Conservation (phyloP, 768 basidiomycete genomes). For the Auriscalpium microsporum region DNA sequence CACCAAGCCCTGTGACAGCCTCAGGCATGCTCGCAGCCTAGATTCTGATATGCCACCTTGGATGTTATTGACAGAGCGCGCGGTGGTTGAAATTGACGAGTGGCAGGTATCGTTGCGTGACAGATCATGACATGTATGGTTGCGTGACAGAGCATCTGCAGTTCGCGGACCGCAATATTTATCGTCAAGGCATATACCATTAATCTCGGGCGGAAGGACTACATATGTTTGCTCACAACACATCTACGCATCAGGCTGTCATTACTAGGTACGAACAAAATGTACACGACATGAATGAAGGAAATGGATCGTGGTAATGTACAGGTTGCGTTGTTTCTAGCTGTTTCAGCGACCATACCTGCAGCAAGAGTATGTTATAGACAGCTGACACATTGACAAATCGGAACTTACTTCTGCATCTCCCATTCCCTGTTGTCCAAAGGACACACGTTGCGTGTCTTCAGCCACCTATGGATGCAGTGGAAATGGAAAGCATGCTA, state of each 20-base stretch:
- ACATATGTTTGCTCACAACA: too few species aligned
- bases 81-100: too few species aligned
- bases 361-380: background rate
- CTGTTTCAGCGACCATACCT: slow-evolving; percentile 33
- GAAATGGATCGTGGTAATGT: background rate
- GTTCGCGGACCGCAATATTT: too few species aligned
- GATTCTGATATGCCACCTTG: too few species aligned
- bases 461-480: slow-evolving; percentile 98
- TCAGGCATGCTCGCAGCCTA: slow-evolving; percentile 20
- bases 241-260: too few species aligned
- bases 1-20: slow-evolving; percentile 31
- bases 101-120: too few species aligned
- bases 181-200: too few species aligned
- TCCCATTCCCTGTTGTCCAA: slow-evolving; percentile 97
- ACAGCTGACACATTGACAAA: background rate
- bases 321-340: background rate
- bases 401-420: slow-evolving; percentile 75
- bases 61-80: too few species aligned
- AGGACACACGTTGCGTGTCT: slow-evolving; percentile 93
- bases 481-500: slow-evolving; percentile 99
- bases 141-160: too few species aligned
- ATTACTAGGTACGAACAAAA: too few species aligned
- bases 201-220: too few species aligned
- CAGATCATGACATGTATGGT: too few species aligned
- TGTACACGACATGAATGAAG: background rate